phyloP scores from a whole-genome alignment of 192 early-diverging fungal species.

The Rhizoclosmatium globosum region DNA sequence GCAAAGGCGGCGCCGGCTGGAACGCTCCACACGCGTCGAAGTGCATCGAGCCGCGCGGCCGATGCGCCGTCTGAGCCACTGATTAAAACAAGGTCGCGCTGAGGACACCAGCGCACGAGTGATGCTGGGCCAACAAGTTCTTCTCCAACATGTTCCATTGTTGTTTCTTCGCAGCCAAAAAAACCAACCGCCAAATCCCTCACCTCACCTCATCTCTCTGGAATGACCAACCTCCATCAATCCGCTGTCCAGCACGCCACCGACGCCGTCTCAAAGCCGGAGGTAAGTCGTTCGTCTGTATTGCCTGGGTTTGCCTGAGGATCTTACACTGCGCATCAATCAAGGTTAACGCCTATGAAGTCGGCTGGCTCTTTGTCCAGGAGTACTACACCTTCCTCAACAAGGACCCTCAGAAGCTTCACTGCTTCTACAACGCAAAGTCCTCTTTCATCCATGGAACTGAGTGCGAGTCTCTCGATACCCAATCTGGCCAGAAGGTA shows the following conservation, averaged over 20 bases:
- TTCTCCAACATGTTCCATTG: no score
- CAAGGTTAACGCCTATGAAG: slow-evolving; percentile 64
- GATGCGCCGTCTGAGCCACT: not conserved
- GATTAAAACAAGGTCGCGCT: slow-evolving; percentile 13
- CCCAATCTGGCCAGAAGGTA: slow-evolving; percentile 78
- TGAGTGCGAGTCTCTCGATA: slow-evolving; percentile 76
- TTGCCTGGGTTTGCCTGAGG: not conserved
- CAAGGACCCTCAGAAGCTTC: slow-evolving; percentile 79
- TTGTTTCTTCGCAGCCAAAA: no score
- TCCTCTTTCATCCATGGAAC: slow-evolving; percentile 84
- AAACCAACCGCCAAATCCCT: no score
- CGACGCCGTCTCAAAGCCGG: slow-evolving; percentile 10
- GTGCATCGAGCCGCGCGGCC: not conserved
- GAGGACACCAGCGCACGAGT: slow-evolving; percentile 11
- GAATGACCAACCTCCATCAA: not conserved
- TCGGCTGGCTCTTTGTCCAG: slow-evolving; percentile 94
- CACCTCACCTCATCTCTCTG: no score
- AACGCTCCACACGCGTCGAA: not conserved
- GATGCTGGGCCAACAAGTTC: not conserved
- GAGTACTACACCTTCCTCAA: slow-evolving; percentile 95
- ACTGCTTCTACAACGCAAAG: slow-evolving; percentile 89
- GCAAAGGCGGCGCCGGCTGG: not conserved
- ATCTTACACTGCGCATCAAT: not conserved
- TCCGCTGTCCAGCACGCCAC: slow-evolving; percentile 10
- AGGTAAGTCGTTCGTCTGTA: not conserved